Base-by-base conservation (phyloP, 192 early-diverging fungal genomes). In the Mortierella claussenii region DNA sequence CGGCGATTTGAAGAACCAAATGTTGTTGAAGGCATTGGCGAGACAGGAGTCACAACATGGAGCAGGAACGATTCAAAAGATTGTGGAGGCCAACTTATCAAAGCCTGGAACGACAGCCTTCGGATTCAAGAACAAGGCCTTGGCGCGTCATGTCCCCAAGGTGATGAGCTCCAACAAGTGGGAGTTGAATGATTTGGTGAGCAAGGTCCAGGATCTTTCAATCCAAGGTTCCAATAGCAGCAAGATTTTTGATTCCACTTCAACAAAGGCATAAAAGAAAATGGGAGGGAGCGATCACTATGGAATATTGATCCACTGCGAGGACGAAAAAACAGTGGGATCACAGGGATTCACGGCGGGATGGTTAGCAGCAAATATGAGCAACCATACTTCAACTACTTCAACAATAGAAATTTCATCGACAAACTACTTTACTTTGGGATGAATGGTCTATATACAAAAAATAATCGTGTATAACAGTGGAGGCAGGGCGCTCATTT, bases 1-100 rank as follows among this genome's bases (percentile, higher is more conserved):
- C 11, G 83, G 83, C 40, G 97, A 99, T 60, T 73, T 92, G 36
- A 83, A 84, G 56, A 89, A 88, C 47, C 79, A 83, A 30, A 51
- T 81, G 30, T 60, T 85, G 17, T 70, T 83, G 44, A 82, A 79
- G 69, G 58, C 73, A 30, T 32, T 89, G 6, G 88, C 85, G 8
- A 58, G 80, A 52, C 69, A 58, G 37, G 76, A 82, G 51, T 23
- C 23, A 11, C 23, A 10, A 8, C n/a, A n/a, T n/a, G 61, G 50
- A 28, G 17, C 55, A 54, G 56, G 78, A 76, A 40, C 69, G 24
- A 60, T 69, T 49, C 46, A 64, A 55, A 42, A 79, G 48, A 60
- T 68, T 56, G 61, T 70, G 30, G 51, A 61, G 40, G 43, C 37
- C 8, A 60, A 69, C 51, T 60, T 54, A 52, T 30, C 54, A 5